Base-by-base conservation (phyloP, 257 asterid genomes). In the Primulina tabacum region DNA sequence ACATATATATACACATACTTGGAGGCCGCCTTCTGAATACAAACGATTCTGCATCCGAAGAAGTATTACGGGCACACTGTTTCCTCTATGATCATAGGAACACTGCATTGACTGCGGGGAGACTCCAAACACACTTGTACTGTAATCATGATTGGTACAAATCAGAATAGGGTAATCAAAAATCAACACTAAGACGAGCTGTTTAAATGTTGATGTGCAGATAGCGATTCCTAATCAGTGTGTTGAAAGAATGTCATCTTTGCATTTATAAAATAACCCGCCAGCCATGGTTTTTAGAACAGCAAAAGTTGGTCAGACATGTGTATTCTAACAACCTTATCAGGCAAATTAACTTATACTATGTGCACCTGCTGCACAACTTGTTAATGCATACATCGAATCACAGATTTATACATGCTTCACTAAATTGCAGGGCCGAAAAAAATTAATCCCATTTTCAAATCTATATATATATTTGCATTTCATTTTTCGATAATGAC, bases 21-120 rank as follows among this genome's bases (percentile, higher is more conserved):
- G 84, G 50, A 89, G 96, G 71, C 97, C 96, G 68, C 90, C 91
- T 71, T 86, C 92, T 0, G 88, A 77, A 72, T 89, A 89, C 70
- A 91, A 71, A 21, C 87, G 86, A 62, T 64, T 77, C 64, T 89
- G 97, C 96, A 91, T 81, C 83, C 83, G 75, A 21, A 91, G 92
- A 28, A 91, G 96, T 73, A 89, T 79, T 2, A 88, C 87, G 8
- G 96, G 97, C 64, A 89, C 90, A 53, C 96, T 84, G 81, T 91
- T 87, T 69, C 97, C 97, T 75, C 92, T 82, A 2, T 56, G 33
- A 77, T 91, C 96, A 75, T 80, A 80, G 4, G 91, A 82, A 72
- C 97, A 91, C 73, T 89, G 96, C 97, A 91, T 89, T 7, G 97
- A 91, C 74, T 89, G 82, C 26, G 96, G 89, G 28, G 95, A 91